Evolutionary conservation across 345 rosid genomes (phyloP), one percentile per base, ranked within the genome.

Genomic region (Eucalyptus coolabah): DNA sequence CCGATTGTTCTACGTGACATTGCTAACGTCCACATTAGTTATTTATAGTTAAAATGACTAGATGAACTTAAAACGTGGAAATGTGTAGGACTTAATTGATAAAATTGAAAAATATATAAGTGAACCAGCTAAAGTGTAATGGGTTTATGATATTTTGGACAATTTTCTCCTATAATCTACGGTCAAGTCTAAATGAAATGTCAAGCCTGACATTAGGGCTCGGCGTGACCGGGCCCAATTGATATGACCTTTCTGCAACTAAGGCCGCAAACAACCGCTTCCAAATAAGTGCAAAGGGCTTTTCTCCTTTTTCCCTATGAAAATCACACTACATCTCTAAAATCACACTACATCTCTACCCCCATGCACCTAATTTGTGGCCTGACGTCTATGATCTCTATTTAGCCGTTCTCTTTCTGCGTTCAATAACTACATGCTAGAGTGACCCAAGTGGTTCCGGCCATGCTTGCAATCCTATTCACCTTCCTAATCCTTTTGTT

Each of bases 81-180:
- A 19, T 8, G 11, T 53, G 59, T 53, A 21, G 11, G 59, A 1
- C 26, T 53, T 19, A 53, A 3, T 51, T 51, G 8, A 51, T 51
- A 17, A 17, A 51, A 1, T 51, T 51, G 1, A 54, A 54, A 56
- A 23, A 9, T 56, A 23, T 56, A 10, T 9, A 1, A 56, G 5
- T 24, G 3, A 56, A 56, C 11, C 1, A 1, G 30, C 2, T 4
- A 56, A 56, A 56, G 6, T 56, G 1, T 23, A 56, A 24, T 24
- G 5, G 2, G 0, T 56, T 56, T 56, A 24, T 1, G 6, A 9
- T 5, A 2, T 56, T 56, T 10, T 56, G 0, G 63, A 24, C 0
- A 56, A 24, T 56, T 56, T 56, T 24, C 30, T 23, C 1, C 3
- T 10, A 14, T 63, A 30, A 30, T n/a, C 9, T 30, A 63, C 4